Evolutionary conservation across 805 yeast species (phyloP), one percentile per base, ranked within the genome.

Genomic region (Candida cerambycidarum): DNA sequence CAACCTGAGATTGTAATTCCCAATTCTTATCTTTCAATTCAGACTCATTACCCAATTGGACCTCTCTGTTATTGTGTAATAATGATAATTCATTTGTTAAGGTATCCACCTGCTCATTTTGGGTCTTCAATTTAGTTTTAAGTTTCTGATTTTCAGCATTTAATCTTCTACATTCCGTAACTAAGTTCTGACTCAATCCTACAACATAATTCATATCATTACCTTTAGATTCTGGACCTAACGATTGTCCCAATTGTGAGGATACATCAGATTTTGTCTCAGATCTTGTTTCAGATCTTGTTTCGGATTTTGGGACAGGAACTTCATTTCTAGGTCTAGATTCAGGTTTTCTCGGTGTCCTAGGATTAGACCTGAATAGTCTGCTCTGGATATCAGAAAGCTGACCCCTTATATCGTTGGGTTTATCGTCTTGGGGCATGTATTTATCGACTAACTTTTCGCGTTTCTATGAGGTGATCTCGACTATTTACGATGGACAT

Each of bases 131-230:
- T 48, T 68, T 70, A 13, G 58, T 48, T 45, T 74, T 73, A 48
- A 73, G 67, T 48, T 62, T 65, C 41, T 71, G 71, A 56, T 78
- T 81, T 45, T 83, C 88, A 18, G 85, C 82, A 42, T 79, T 83
- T 43, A 85, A 67, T 47, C 83, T 73, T 51, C 90, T 76, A 54
- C 89, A 84, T 58, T 86, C 89, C 33, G 75, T 65, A 13, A 85
- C 69, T 48, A 85, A 64, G 44, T 83, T 83, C 53, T 85, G 92
- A 62, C 88, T 82, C 43, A 85, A 61, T 3, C 85, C 88, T 44
- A 84, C 84, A 12, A 84, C 80, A 56, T 85, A 85, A 55, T 80
- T 79, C 68, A 83, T 79, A 46, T 84, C 86, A 50, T 79, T 79
- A 15, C 80, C 79, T 45, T 69, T 71, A 7, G 69, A 55, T 50